These are phyloP conservation scores for Conticribra weissflogii DNA, from an alignment of 108 stramenopile species.

Conservation along the genomic window DNA sequence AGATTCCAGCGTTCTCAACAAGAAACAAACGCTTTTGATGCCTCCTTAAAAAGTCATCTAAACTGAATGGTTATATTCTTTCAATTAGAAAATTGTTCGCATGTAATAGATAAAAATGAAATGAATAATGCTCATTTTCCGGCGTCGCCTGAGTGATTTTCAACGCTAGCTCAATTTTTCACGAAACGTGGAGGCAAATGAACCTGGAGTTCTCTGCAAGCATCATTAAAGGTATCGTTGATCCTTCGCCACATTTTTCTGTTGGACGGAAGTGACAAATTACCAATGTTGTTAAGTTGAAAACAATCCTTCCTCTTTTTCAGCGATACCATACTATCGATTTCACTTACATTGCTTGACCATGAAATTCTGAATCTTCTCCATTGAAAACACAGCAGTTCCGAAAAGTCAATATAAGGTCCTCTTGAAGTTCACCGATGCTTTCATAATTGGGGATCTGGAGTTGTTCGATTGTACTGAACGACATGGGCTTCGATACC, in stretches of 20 bases:
- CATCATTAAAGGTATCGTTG: slow-evolving; percentile 33
- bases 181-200: slow-evolving; percentile 18
- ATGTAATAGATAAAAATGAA: too few species aligned
- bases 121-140: too few species aligned
- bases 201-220: slow-evolving; percentile 28
- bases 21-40: slow-evolving; percentile 34
- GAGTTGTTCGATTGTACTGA: slow-evolving; percentile 80
- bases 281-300: slow-evolving; percentile 9
- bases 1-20: slow-evolving; percentile 21
- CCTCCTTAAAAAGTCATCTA: slow-evolving; percentile 23
- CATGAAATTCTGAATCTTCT: slow-evolving; percentile 22
- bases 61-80: background rate
- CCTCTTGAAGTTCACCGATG: slow-evolving; percentile 71
- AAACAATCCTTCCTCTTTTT: too few species aligned
- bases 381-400: slow-evolving; percentile 77
- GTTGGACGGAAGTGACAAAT: slow-evolving; percentile 4
- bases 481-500: slow-evolving; percentile 74
- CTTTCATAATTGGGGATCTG: slow-evolving; percentile 52
- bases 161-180: background rate
- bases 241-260: slow-evolving; percentile 37
- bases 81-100: background rate
- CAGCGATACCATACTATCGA: too few species aligned
- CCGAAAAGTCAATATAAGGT: slow-evolving; percentile 66
- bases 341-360: slow-evolving; percentile 49
- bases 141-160: too few species aligned